Evolutionary conservation across 768 basidiomycete species (phyloP), one percentile per base, ranked within the genome.

Genomic region (Crucibulum laeve): DNA sequence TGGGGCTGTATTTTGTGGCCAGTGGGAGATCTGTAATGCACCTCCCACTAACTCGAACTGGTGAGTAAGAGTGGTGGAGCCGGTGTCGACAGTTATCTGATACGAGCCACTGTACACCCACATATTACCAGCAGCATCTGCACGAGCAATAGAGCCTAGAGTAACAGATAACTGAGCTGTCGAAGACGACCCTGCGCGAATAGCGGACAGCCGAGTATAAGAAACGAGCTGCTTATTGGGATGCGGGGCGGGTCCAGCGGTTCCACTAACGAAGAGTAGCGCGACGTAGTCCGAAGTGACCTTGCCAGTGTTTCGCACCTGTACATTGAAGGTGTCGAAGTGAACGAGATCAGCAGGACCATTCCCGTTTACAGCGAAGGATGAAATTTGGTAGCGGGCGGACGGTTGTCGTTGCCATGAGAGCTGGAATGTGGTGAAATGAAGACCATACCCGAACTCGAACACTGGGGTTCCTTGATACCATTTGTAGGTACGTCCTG

Each of bases 401-500:
- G 60, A 43, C 4, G 72, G 66, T 8, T 64, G 47, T 13, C 48
- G 45, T 7, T 62, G 53, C 69, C 75, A 78, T 21, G 55, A 53
- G 38, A 71, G 54, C 14, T 38, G 45, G 59, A 81, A 80, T 4
- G 61, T 72, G 3, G 77, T 79, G 58, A 68, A 80, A 53, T 79
- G 77, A 39, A 77, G 59, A 15, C 78, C 79, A 40, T 67, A 65
- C 14, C 77, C 79, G 49, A 78, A 79, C 42, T 71, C 67, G 53
- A 68, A 76, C 15, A 78, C 64, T n/a, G 77, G 70, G 13, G 64
- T 64, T 11, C 68, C 75, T 18, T 62, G 65, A 61, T 70, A 79
- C 78, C 77, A 82, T 48, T 71, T 76, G 59, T 80, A 80, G 6
- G 78, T 79, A 25, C 78, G 68, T 8, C 78, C 78, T 0, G 79